Evolutionary conservation across 768 basidiomycete species (phyloP), one percentile per base, ranked within the genome.

Genomic region (Leccinum obscurum): DNA sequence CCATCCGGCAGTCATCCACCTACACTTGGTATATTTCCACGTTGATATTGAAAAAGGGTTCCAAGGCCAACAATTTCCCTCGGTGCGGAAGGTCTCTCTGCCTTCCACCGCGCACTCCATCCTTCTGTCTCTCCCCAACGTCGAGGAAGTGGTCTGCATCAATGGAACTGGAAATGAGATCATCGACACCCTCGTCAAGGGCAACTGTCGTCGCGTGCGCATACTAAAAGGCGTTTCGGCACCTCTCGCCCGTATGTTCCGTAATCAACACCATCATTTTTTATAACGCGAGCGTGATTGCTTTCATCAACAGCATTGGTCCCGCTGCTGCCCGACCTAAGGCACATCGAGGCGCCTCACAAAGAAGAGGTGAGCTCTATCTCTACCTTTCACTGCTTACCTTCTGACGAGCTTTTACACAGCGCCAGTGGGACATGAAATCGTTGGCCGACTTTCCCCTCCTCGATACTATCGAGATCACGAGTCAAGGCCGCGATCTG

Each of bases 11-110:
- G 52, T 54, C 22, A 37, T 37, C 9, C 14, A 37, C 20, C 35
- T 57, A 0, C 49, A 54, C 20, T 35, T 9, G n/a, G 9, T 44
- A 2, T 20, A 44, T 44, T 1, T 44, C 4, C 41, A 32, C 5
- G 44, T 1, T 34, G 24, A 2, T 2, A 60, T 70, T 41, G 59
- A 63, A 46, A 49, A 60, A 4, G 54, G n/a, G 24, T 62, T 70
- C 14, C 35, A 46, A 37, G 59, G 61, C 2, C 49, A 46, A 50
- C 54, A 6, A 58, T 61, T 68, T 49, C 60, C 60, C 2, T 55
- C 59, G 0, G 62, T 61, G 7, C 55, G 50, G 50, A 68, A 24
- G 28, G 59, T 63, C 24, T 32, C 24, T 15, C 48, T 65, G 4
- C 59, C 59, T 32, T 51, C 13, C 11, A 55, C 54, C 22, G 61